Conservation (phyloP, 2,329 filamentous ascomycete genomes). For the Penicillium sp. region DNA sequence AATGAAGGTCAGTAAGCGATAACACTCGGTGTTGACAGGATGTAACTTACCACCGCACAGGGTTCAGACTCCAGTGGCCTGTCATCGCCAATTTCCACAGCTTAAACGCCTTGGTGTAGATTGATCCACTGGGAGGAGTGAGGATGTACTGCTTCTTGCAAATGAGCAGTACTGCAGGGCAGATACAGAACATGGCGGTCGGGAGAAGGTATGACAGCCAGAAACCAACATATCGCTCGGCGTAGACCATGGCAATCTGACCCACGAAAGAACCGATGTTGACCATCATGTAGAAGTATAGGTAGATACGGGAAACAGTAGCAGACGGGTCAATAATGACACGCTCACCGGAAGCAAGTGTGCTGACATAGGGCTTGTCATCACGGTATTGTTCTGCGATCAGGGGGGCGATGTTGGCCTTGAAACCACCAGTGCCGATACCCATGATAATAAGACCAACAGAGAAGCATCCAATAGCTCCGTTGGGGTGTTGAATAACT, state of each 20-base stretch:
- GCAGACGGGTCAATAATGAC: constrained; percentile 69
- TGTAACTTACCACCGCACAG: constrained; percentile 51
- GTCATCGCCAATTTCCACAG: constrained; percentile 62
- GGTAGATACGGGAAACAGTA: constrained; percentile 66
- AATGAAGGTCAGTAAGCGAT: background rate
- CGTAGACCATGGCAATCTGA: constrained; percentile 68
- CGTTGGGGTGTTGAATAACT: constrained; percentile 58
- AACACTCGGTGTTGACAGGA: no score
- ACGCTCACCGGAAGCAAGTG: constrained; percentile 58
- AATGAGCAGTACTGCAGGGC: constrained; percentile 60
- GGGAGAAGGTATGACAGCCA: constrained; percentile 70
- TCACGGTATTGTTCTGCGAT: constrained; percentile 69
- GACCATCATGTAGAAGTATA: constrained; percentile 70
- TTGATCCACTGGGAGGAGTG: constrained; percentile 67
- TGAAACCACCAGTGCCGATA: constrained; percentile 77
- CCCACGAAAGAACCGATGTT: constrained; percentile 63
- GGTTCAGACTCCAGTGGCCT: constrained; percentile 62
- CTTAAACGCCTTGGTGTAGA: constrained; percentile 64
- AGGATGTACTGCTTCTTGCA: constrained; percentile 63
- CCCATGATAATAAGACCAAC: constrained; percentile 66
- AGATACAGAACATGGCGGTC: constrained; percentile 62
- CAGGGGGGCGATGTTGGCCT: constrained; percentile 72
- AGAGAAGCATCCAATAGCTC: constrained; percentile 62
- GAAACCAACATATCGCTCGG: constrained; percentile 73
- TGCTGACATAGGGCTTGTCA: constrained; percentile 57